Evolutionary conservation across 2,329 filamentous ascomycete genomes (phyloP).

Genomic region (Ceratocystis destructans): DNA sequence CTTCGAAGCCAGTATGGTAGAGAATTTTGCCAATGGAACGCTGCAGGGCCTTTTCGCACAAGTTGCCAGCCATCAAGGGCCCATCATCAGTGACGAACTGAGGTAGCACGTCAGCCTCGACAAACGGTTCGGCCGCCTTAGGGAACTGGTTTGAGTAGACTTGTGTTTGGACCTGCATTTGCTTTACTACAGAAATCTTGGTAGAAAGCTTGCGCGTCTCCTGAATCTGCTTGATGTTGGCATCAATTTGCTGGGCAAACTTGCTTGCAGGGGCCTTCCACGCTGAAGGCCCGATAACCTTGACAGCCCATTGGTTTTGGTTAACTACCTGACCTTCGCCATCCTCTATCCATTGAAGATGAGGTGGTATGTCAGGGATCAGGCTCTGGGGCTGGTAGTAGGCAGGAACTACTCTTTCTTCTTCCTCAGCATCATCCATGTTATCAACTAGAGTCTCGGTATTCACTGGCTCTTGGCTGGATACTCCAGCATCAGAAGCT

Average conservation of each 20-base stretch:
- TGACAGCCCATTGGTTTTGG: slow-evolving; percentile 71
- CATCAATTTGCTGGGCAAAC: slow-evolving; percentile 67
- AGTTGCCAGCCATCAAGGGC: slow-evolving; percentile 69
- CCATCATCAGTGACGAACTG: slow-evolving; percentile 82
- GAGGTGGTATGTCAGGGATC: slow-evolving; percentile 69
- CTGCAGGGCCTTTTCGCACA: slow-evolving; percentile 72
- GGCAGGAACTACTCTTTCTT: slow-evolving; percentile 69
- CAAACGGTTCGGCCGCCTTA: slow-evolving; percentile 84
- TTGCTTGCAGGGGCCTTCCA: slow-evolving; percentile 64
- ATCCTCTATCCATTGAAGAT: slow-evolving; percentile 79
- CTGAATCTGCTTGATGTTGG: slow-evolving; percentile 89
- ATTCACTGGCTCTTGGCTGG: slow-evolving; percentile 13
- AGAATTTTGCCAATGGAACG: slow-evolving; percentile 88
- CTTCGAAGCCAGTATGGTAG: slow-evolving; percentile 92
- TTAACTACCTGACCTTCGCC: slow-evolving; percentile 79
- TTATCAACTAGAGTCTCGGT: slow-evolving; percentile 68
- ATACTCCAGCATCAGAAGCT: not conserved
- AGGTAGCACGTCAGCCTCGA: slow-evolving; percentile 74
- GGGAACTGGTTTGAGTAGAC: slow-evolving; percentile 97
- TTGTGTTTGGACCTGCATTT: slow-evolving; percentile 98
- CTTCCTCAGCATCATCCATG: slow-evolving; percentile 66
- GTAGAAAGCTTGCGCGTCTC: slow-evolving; percentile 91
- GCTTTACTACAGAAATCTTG: slow-evolving; percentile 95
- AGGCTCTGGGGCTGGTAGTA: slow-evolving; percentile 84
- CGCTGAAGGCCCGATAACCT: slow-evolving; percentile 57